Conservation (phyloP, 176 grass and related monocot species). For the Luzula sylvatica region DNA sequence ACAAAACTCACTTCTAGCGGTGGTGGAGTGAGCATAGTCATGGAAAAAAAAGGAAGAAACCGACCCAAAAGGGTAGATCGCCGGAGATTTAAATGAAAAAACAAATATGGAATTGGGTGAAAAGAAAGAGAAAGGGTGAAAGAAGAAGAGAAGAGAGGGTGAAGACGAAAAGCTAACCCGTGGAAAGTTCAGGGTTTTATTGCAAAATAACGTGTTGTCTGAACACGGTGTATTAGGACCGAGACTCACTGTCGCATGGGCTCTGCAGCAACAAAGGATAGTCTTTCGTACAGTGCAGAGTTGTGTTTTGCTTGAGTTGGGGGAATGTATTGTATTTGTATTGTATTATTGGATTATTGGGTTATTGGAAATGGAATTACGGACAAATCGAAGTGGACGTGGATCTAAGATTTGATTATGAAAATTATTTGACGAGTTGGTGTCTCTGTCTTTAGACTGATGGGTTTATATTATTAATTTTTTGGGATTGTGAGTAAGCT, state of each 20-base stretch:
- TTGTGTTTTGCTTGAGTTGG: neutral
- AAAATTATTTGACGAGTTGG: too few relatives aligned
- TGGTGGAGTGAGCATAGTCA: slow-evolving; percentile 45
- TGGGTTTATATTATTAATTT: too few relatives aligned
- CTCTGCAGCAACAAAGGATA: neutral
- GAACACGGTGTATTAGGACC: neutral
- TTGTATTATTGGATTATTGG: neutral
- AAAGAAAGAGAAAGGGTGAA: slow-evolving; percentile 34
- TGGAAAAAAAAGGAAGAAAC: slow-evolving; percentile 8
- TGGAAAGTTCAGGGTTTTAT: slow-evolving; percentile 42
- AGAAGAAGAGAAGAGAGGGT: slow-evolving; percentile 19
- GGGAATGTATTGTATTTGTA: neutral
- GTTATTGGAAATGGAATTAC: too few relatives aligned
- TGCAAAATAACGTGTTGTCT: slow-evolving; percentile 2
- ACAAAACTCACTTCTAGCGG: slow-evolving; percentile 45
- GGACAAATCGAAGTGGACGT: too few relatives aligned
- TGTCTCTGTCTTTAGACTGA: too few relatives aligned
- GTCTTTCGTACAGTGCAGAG: neutral
- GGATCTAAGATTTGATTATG: too few relatives aligned
- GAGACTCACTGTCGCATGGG: neutral
- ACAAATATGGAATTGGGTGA: neutral
- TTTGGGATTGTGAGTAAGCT: too few relatives aligned
- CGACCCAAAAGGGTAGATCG: slow-evolving; percentile 2
- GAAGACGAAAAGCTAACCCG: slow-evolving; percentile 25
- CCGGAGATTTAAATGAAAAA: neutral